Evolutionary conservation across 1,284 basidiomycete genomes (phyloP).

Genomic region (Tilletia walkeri): DNA sequence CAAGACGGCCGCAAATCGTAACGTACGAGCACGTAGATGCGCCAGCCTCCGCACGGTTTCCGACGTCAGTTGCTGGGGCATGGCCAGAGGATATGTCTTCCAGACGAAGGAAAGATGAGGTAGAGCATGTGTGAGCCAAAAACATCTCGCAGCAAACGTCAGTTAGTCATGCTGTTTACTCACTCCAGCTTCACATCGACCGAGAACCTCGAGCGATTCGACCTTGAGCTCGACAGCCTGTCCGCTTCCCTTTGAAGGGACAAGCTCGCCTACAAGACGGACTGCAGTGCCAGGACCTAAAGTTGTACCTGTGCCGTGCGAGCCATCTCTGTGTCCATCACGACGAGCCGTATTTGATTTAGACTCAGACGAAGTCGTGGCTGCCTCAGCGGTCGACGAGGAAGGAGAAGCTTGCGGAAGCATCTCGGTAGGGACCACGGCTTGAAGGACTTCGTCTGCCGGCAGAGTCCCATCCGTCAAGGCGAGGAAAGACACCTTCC

Average conservation of each 20-base stretch:
- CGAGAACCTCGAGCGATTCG: constrained; percentile 25
- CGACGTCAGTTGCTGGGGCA: constrained; percentile 19
- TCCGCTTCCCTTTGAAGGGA: constrained; percentile 29
- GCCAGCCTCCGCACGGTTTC: constrained; percentile 2
- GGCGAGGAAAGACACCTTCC: constrained; percentile 45
- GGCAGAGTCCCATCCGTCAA: constrained; percentile 47
- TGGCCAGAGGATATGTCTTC: constrained; percentile 28
- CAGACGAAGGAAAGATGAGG: neutral
- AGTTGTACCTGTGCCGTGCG: too few species aligned
- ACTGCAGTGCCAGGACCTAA: constrained; percentile 36
- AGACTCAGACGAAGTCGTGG: neutral
- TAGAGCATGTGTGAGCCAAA: neutral
- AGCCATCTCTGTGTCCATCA: too few species aligned
- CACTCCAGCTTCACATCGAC: constrained; percentile 28
- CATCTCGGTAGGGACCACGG: constrained; percentile 29
- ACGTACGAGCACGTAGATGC: constrained; percentile 8
- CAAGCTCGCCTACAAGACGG: constrained; percentile 30
- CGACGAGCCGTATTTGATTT: neutral
- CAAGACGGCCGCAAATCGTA: neutral
- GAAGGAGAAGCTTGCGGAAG: neutral
- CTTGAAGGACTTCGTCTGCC: constrained; percentile 40
- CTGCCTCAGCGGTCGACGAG: neutral
- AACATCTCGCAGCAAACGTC: neutral
- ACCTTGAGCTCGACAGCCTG: constrained; percentile 43
- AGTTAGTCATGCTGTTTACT: neutral